Conservation (phyloP, 192 early-diverging fungal species). For the Lobulomyces angularis region DNA sequence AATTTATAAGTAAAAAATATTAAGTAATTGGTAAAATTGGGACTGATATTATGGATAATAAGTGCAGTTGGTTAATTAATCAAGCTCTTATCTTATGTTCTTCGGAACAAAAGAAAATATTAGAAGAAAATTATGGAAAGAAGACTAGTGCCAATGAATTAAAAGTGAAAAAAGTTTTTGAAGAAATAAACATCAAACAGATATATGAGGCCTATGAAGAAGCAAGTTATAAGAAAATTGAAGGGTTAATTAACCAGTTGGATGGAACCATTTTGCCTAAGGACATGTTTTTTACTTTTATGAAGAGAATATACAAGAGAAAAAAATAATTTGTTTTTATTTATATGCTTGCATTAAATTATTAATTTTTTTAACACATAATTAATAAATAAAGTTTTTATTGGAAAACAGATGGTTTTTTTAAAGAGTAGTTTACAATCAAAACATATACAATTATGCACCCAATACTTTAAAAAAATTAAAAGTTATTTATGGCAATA, state of each 20-base stretch:
- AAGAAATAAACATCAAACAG: constrained; percentile 62
- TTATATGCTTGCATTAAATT: too few relatives aligned
- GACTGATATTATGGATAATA: constrained; percentile 99
- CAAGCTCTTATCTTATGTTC: constrained; percentile 67
- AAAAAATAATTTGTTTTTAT: constrained; percentile 50
- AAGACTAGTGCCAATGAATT: constrained; percentile 63
- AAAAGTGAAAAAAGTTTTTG: constrained; percentile 74
- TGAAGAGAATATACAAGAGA: constrained; percentile 93
- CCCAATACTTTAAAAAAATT: too few relatives aligned
- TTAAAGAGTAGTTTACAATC: too few relatives aligned
- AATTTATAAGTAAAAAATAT: background rate
- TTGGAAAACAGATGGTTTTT: too few relatives aligned
- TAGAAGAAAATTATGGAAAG: constrained; percentile 81
- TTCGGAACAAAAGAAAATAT: constrained; percentile 60
- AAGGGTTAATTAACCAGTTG: constrained; percentile 62
- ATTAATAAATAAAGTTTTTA: too few relatives aligned
- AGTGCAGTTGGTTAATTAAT: constrained; percentile 97
- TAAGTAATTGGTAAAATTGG: constrained; percentile 96
- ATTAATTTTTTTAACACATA: too few relatives aligned
- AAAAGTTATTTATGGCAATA: too few relatives aligned
- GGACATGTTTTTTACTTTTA: constrained; percentile 79
- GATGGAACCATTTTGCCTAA: constrained; percentile 70
- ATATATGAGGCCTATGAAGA: constrained; percentile 86
- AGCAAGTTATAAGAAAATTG: constrained; percentile 57
- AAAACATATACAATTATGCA: too few relatives aligned